A percentile compares a stretch with the other conserved stretches of the same genome.
phyloP scores from a whole-genome alignment of 257 asterid species.

The Solanum gandarillasii region DNA sequence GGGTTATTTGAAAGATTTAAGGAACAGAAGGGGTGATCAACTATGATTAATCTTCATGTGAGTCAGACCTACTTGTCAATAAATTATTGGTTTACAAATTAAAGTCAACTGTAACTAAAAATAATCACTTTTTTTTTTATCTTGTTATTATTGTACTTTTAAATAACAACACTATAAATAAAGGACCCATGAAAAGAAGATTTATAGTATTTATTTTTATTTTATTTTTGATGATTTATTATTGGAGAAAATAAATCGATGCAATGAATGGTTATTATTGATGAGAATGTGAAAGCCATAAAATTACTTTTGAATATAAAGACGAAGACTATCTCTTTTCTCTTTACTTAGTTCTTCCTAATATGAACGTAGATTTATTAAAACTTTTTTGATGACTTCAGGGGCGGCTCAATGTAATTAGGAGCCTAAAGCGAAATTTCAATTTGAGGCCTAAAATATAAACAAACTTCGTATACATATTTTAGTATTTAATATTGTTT shows the following conservation, averaged over 20 bases:
- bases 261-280: background rate
- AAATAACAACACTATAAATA: background rate
- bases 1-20: background rate
- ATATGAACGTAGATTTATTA: background rate
- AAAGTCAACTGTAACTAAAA: background rate
- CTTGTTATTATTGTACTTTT: background rate
- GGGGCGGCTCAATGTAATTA: no score
- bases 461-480: no score
- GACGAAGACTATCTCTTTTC: background rate
- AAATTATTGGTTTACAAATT: background rate
- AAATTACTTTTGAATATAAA: background rate
- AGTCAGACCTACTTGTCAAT: background rate
- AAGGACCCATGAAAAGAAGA: background rate
- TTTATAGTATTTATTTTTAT: background rate
- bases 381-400: background rate
- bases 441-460: no score
- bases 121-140: background rate
- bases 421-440: no score
- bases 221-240: background rate
- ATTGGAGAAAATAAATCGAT: background rate
- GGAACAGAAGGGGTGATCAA: background rate
- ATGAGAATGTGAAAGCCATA: background rate
- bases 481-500: no score
- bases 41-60: background rate
- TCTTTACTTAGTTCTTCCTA: background rate